phyloP scores from a whole-genome alignment of 2,329 filamentous ascomycete genomes.

The Rhynchosporium graminicola region DNA sequence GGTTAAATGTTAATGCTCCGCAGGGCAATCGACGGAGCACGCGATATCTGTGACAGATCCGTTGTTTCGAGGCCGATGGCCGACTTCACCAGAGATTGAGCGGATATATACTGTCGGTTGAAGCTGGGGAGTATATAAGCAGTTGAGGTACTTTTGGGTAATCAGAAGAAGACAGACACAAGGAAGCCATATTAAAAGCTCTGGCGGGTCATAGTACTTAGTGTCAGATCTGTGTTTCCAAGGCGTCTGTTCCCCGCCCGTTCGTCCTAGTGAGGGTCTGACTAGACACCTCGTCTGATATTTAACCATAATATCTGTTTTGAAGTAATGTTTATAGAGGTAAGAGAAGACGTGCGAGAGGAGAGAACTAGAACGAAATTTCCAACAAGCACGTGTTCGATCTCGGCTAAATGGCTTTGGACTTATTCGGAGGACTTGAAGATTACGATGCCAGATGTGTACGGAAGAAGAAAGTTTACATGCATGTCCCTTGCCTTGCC shows the following conservation, averaged over 20 bases:
- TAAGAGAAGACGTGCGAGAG: too few species aligned
- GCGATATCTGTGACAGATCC: slow-evolving; percentile 8
- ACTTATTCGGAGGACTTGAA: neutral
- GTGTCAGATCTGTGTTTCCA: slow-evolving; percentile 26
- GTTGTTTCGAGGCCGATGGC: slow-evolving; percentile 8
- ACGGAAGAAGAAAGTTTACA: neutral
- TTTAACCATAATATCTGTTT: neutral
- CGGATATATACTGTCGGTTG: neutral
- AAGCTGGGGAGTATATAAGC: neutral
- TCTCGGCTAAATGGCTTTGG: neutral
- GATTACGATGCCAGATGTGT: neutral
- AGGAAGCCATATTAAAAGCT: neutral
- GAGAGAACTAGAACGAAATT: too few species aligned
- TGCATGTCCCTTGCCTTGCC: neutral
- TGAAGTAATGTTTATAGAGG: too few species aligned
- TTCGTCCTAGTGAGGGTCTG: slow-evolving; percentile 11
- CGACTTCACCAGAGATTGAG: slow-evolving; percentile 15
- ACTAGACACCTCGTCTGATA: slow-evolving; percentile 19
- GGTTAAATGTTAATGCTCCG: neutral
- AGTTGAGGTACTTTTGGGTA: too few species aligned
- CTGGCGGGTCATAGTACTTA: neutral
- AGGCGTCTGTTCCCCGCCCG: slow-evolving; percentile 7
- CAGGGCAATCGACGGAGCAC: slow-evolving; percentile 4
- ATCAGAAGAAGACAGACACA: too few species aligned
- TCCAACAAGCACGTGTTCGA: too few species aligned